Evolutionary conservation across 225 moss, liverwort and hornwort genomes (phyloP), one percentile per base, ranked within the genome.

Genomic region (Polytrichum formosum): DNA sequence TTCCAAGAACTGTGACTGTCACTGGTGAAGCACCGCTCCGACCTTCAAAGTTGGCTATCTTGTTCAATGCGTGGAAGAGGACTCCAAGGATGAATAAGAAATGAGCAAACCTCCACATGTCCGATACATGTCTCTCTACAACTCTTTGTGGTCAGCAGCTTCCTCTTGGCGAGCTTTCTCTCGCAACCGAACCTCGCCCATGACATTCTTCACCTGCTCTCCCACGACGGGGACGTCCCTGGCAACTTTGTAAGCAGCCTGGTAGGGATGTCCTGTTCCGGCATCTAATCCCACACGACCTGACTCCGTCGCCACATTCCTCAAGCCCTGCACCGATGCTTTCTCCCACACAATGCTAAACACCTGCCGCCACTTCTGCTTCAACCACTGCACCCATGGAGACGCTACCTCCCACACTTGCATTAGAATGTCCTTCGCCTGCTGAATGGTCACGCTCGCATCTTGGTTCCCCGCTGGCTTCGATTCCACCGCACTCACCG

Each of bases 221-320:
- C 83, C 83, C 10, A 6, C 80, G 0, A 33, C 25, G 0, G 83
- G 83, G 18, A 80, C 83, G 5, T 77, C 64, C 27, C 62, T 68
- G 18, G 83, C 80, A 26, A 83, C 80, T 72, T 77, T 62, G n/a
- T 83, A 83, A 1, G 83, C 83, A 10, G 80, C 83, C 69, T 77
- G 74, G 6, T 80, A 83, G 0, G 83, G 83, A 10, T 3, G 80
- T 19, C 83, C 83, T 0, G 74, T 74, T 46, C 70, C 74, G 68
- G 80, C 80, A 3, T 80, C 72, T 7, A 29, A 65, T 1, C n/a
- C 56, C 1, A 83, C 77, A 33, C 77, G 54, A 2, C 77, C 33
- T 4, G 23, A 74, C 63, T 83, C 83, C 18, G 53, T 9, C 3
- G 62, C 72, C 37, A 77, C 68, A 3, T 68, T 4, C 69, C n/a